Evolutionary conservation across 768 basidiomycete genomes (phyloP).

Genomic region (Tephrocybe sp.): DNA sequence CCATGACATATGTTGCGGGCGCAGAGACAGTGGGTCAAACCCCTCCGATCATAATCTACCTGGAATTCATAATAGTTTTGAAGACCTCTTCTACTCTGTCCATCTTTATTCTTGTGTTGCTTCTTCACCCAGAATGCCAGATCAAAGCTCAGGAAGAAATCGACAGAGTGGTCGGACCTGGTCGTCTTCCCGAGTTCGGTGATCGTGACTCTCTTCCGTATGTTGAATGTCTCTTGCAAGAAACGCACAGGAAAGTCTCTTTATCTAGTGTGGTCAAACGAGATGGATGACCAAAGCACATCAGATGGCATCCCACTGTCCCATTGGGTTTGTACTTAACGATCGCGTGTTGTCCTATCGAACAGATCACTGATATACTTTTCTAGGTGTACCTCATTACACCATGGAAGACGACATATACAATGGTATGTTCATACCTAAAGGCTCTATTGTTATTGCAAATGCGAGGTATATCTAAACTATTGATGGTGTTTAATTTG

Average conservation of each 20-base stretch:
- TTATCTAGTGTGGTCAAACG: not conserved
- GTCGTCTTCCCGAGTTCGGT: constrained; percentile 18
- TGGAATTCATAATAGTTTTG: constrained; percentile 1
- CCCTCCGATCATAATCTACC: not conserved
- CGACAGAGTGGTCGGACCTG: constrained; percentile 14
- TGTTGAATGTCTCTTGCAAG: constrained; percentile 14
- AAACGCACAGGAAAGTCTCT: constrained; percentile 12
- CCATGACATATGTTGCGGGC: constrained; percentile 10
- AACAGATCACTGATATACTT: not conserved
- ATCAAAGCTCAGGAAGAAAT: constrained; percentile 17
- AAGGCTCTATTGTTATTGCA: constrained; percentile 20
- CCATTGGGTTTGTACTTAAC: constrained; percentile 13
- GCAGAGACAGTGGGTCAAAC: constrained; percentile 17
- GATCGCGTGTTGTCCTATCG: not conserved
- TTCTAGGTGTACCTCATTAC: constrained; percentile 19
- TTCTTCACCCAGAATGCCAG: constrained; percentile 19
- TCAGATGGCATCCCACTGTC: constrained; percentile 16
- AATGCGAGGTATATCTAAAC: constrained; percentile 16
- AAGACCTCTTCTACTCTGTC: constrained; percentile 13
- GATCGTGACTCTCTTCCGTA: constrained; percentile 17
- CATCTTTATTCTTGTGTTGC: constrained; percentile 16
- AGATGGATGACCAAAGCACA: not conserved
- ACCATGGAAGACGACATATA: constrained; percentile 21
- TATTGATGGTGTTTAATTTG: not conserved
- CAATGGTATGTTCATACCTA: constrained; percentile 22